Conservation (phyloP, 352 stramenopile species). For the Phytopythium ostracodes region DNA sequence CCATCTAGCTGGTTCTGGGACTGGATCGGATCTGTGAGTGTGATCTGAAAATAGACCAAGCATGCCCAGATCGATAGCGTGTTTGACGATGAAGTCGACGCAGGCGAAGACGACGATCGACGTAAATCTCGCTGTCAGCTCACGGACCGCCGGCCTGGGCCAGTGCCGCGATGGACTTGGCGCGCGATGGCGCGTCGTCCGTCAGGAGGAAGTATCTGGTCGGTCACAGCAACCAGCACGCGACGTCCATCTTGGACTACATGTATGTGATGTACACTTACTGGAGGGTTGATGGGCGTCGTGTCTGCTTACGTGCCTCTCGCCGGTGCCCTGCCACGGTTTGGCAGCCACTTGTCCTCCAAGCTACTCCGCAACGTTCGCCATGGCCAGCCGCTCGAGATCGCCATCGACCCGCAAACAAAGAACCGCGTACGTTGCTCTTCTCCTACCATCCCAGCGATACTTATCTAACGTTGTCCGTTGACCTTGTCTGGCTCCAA, state of each 20-base stretch:
- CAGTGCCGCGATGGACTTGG: not conserved
- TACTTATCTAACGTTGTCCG: not conserved
- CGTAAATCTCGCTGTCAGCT: too few species aligned
- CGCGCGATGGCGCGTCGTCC: not conserved
- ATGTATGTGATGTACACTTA: conserved; percentile 51
- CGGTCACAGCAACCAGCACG: conserved; percentile 13
- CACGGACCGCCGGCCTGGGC: not conserved
- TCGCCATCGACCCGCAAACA: conserved; percentile 15
- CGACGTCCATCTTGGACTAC: conserved; percentile 59
- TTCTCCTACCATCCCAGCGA: not conserved
- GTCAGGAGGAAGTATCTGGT: conserved; percentile 29
- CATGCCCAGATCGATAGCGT: not conserved
- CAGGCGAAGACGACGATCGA: not conserved
- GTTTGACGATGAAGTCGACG: not conserved
- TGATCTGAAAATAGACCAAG: conserved; percentile 6
- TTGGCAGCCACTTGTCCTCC: conserved; percentile 41
- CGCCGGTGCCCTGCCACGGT: too few species aligned
- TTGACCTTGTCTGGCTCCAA: not conserved
- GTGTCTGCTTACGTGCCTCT: too few species aligned
- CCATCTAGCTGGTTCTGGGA: not conserved
- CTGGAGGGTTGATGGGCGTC: too few species aligned
- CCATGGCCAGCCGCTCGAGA: conserved; percentile 46
- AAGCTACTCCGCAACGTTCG: conserved; percentile 52
- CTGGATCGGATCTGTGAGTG: too few species aligned
- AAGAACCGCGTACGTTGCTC: not conserved